phyloP scores from a whole-genome alignment of 2,329 filamentous ascomycete genomes.

The Colletotrichum salicis region DNA sequence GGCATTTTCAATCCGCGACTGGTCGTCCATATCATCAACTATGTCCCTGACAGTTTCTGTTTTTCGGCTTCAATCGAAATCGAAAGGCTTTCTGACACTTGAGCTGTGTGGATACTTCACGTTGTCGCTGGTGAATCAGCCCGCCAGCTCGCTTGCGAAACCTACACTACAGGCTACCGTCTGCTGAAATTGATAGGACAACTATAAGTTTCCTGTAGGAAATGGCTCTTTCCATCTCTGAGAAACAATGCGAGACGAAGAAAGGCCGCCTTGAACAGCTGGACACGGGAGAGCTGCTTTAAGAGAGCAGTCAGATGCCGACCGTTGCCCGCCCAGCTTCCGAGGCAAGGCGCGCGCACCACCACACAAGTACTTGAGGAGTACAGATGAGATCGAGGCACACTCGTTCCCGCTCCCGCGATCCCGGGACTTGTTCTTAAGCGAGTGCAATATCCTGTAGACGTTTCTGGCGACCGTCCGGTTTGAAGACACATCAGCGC shows the following conservation, averaged over 20 bases:
- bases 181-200: too few relatives aligned
- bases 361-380: background rate
- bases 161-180: too few relatives aligned
- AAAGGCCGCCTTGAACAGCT: background rate
- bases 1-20: background rate
- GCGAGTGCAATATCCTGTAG: conserved; percentile 18
- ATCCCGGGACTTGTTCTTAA: conserved; percentile 10
- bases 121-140: background rate
- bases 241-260: background rate
- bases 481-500: conserved; percentile 34
- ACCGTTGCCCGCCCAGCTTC: conserved; percentile 21
- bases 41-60: background rate
- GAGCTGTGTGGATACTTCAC: background rate
- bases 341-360: conserved; percentile 17
- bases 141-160: background rate
- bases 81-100: background rate
- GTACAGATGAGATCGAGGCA: conserved; percentile 24
- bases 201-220: background rate
- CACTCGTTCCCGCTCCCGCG: conserved; percentile 13
- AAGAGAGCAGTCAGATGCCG: conserved; percentile 25
- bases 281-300: background rate
- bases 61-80: background rate
- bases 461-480: conserved; percentile 32
- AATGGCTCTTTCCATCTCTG: background rate
- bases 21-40: background rate